phyloP scores from a whole-genome alignment of 495 filamentous ascomycete species.

The Penicillium daleae region DNA sequence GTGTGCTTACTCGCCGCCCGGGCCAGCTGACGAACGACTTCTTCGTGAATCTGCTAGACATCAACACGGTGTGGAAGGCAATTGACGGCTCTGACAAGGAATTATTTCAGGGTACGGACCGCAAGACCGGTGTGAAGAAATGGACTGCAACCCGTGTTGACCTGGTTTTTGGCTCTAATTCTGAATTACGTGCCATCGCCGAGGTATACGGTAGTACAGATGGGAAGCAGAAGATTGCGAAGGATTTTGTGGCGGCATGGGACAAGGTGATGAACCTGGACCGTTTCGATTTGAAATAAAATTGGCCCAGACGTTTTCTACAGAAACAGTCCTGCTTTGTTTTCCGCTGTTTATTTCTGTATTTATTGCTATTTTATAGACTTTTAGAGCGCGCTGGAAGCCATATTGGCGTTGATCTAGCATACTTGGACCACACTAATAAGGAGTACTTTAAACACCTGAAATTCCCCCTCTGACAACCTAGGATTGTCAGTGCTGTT shows the following conservation, averaged over 20 bases:
- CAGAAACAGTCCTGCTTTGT: too few species aligned
- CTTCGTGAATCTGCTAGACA: constrained; percentile 74
- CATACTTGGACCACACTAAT: too few species aligned
- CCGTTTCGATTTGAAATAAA: constrained; percentile 69
- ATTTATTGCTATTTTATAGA: too few species aligned
- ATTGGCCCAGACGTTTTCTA: too few species aligned
- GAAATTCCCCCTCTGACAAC: too few species aligned
- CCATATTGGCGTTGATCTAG: too few species aligned
- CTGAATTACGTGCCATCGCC: constrained; percentile 68
- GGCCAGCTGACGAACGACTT: constrained; percentile 74
- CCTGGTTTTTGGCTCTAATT: constrained; percentile 69
- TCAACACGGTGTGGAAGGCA: constrained; percentile 64
- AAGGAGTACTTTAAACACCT: too few species aligned
- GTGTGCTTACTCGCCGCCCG: constrained; percentile 64
- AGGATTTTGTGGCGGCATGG: constrained; percentile 73
- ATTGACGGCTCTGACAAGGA: constrained; percentile 47
- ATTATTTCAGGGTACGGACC: constrained; percentile 66
- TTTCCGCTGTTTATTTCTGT: too few species aligned
- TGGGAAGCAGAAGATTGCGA: constrained; percentile 62
- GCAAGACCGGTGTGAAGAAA: constrained; percentile 66
- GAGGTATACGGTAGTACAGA: constrained; percentile 65
- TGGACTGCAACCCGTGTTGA: constrained; percentile 71
- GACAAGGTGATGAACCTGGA: constrained; percentile 73
- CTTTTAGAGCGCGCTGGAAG: too few species aligned
- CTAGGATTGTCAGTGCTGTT: too few species aligned